Evolutionary conservation across 2,329 filamentous ascomycete genomes (phyloP), one percentile per base, ranked within the genome.

Genomic region (Neopestalotiopsis rosae): DNA sequence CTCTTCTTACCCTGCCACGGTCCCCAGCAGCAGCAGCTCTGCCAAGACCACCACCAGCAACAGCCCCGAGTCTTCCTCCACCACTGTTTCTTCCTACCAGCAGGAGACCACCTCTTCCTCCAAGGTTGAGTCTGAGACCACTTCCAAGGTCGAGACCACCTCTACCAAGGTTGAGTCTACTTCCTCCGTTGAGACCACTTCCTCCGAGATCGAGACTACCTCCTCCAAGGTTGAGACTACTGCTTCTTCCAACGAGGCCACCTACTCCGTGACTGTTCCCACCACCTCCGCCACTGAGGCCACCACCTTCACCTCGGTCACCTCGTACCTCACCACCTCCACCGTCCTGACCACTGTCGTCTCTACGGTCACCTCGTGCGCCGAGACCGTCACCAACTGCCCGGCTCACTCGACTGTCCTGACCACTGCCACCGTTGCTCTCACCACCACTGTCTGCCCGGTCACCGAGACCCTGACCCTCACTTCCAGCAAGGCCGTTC

Each of bases 391-490:
- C 72, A 81, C 86, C 74, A 76, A 87, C 84, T 88, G 86, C 77
- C 77, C 76, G 64, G 76, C 81, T 38, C 74, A 78, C 67, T 84
- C 83, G 13, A 82, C 84, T 61, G 82, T 80, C 0, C 76, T 88
- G 38, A 80, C 86, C 67, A 88, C 87, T 2, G 83, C 87, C 69
- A 88, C 86, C 6, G 76, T 91, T 69, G 79, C 88, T 61, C 74
- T 89, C 63, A 87, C 85, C 65, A 91, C 89, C 71, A 91, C 89
- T 56, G 77, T 90, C 76, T 90, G 88, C 84, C 88, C 87, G 28
- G 86, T 89, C 69, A 88, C 87, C n/a, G 85, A 85, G 81, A 88
- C 86, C 57, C 76, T 82, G 72, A 82, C 81, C 52, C n/a, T 62
- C 5, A 77, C 76, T 52, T 69, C 77, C 79, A 72, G 73, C 74